Conservation (phyloP, 106 monocot genomes). For the Dactylorhiza incarnata region DNA sequence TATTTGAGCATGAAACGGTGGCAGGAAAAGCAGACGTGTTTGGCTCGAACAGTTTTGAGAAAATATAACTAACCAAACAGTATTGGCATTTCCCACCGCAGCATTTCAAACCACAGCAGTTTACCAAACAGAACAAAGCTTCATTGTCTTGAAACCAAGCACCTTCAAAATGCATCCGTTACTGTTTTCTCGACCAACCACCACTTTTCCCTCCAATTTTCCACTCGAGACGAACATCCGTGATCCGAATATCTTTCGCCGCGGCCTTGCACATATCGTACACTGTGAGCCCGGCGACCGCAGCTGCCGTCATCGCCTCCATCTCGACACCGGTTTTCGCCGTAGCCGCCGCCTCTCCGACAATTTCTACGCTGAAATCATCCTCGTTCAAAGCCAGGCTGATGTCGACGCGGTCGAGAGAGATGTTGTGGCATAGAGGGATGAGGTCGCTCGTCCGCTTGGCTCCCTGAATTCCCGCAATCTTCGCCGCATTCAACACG, state of each 20-base stretch:
- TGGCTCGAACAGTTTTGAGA: no score
- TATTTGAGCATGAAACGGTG: no score
- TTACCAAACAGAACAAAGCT: no score
- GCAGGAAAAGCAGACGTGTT: no score
- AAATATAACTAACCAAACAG: not conserved
- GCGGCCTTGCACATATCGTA: conserved; percentile 99
- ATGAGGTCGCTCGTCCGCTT: conserved; percentile 79
- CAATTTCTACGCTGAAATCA: conserved; percentile 72
- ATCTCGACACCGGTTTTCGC: conserved; percentile 94
- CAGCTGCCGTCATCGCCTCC: conserved; percentile 91
- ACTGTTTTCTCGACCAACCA: conserved; percentile 43
- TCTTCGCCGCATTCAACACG: conserved; percentile 78
- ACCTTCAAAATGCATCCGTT: not conserved
- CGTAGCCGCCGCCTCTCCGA: conserved; percentile 57
- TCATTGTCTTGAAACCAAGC: not conserved
- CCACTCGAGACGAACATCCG: conserved; percentile 45
- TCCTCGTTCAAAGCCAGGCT: conserved; percentile 55
- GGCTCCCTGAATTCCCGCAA: conserved; percentile 83
- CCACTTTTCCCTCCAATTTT: conserved; percentile 89
- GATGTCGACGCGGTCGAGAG: conserved; percentile 46
- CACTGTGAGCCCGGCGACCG: conserved; percentile 80
- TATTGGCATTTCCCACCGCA: not conserved
- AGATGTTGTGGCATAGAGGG: conserved; percentile 83
- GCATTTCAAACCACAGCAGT: not conserved
- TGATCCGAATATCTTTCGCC: conserved; percentile 73